Base-by-base conservation (phyloP, 345 rosid genomes). In the Noccaea bulbosa region DNA sequence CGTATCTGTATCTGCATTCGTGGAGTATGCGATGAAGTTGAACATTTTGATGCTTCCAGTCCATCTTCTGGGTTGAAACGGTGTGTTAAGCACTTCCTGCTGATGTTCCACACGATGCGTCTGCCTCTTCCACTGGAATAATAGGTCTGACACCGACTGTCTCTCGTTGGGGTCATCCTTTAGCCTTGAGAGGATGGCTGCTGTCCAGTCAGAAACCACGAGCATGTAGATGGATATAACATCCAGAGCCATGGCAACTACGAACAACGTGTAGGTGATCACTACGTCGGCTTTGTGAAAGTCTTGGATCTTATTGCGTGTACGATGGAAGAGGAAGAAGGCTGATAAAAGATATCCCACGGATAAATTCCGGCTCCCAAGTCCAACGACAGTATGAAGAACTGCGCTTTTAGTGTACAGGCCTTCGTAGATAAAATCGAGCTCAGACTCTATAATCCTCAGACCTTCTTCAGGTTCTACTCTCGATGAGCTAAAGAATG, bases 351-450 rank as follows among this genome's bases (percentile, higher is more conserved):
- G 51, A 5, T 71, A 57, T 24, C 54, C 62, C 6, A 72, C 16
- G 2, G 67, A 54, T 17, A 48, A n/a, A 14, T 20, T 0, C 1
- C 74, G 70, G 46, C 61, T 45, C 47, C 39, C 39, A n/a, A 54
- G 4, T 14, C 77, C 80, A 16, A 32, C 1, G 7, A 4, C 11
- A n/a, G 75, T 74, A 39, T 79, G 62, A 22, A 63, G 50, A 22
- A 65, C 53, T 1, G 58, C 17, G 27, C 68, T 68, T 53, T 80
- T 80, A 0, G 83, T 80, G 71, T 67, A 73, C n/a, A 81, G 51
- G 11, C 49, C 49, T 62, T 83, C 87, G 47, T 74, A 83, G 74
- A 78, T 50, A 57, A 78, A 69, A 4, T 78, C 68, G 2, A 78
- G 81, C 77, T 81, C 84, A 35, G 46, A 35, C 22, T 74, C 79